phyloP scores from a whole-genome alignment of 2,329 filamentous ascomycete genomes.

The Colletotrichum orbiculare region DNA sequence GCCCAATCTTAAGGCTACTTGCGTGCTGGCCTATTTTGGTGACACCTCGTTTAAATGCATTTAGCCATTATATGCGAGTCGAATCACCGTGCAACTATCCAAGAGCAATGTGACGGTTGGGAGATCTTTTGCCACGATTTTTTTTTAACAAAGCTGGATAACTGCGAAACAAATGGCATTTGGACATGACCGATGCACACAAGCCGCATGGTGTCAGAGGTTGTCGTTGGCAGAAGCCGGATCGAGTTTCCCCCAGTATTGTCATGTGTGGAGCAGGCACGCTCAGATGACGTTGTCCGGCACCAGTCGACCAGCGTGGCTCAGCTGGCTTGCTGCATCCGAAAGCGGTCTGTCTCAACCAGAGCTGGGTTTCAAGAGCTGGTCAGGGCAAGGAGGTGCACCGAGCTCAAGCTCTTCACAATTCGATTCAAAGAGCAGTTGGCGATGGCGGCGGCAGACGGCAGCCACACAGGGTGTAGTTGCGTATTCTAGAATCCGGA shows the following conservation, averaged over 20 bases:
- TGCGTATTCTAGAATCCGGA: background rate
- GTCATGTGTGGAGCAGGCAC: constrained; percentile 21
- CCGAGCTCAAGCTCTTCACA: constrained; percentile 6
- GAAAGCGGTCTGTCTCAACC: constrained; percentile 23
- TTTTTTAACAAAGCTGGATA: too few relatives aligned
- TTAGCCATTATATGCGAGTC: too few relatives aligned
- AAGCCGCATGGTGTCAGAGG: background rate
- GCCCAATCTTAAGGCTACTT: too few relatives aligned
- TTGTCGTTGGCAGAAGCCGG: background rate
- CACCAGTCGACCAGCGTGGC: constrained; percentile 24
- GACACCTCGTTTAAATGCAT: too few relatives aligned
- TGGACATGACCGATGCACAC: too few relatives aligned
- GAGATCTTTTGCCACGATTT: too few relatives aligned
- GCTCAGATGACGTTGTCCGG: constrained; percentile 29
- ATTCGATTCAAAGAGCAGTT: background rate
- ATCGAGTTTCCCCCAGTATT: constrained; percentile 29
- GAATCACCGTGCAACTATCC: too few relatives aligned
- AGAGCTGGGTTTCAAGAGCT: constrained; percentile 31
- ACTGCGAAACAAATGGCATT: too few relatives aligned
- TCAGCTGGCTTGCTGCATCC: constrained; percentile 27
- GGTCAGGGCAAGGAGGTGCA: constrained; percentile 17
- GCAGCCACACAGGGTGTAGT: background rate
- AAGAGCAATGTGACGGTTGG: too few relatives aligned
- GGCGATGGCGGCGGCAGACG: background rate
- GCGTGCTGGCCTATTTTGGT: too few relatives aligned